These are phyloP conservation scores for Actinomortierella wolfii DNA, from an alignment of 371 early-diverging fungal species.

Conservation along the genomic window DNA sequence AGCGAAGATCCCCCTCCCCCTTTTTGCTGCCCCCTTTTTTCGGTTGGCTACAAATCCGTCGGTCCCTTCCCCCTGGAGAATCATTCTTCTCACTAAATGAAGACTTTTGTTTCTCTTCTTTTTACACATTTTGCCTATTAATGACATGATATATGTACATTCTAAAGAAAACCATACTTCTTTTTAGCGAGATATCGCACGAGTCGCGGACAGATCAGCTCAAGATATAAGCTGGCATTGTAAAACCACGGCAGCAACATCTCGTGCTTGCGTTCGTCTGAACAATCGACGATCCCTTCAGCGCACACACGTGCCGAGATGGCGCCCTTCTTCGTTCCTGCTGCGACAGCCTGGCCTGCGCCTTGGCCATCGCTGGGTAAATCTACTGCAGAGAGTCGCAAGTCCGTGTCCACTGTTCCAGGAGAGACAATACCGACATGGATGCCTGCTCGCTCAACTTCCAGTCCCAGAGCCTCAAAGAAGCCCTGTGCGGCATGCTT, in stretches of 20 bases:
- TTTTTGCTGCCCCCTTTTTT: too few relatives aligned
- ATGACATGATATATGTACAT: too few relatives aligned
- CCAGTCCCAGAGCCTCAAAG: conserved; percentile 84
- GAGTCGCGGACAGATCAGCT: conserved; percentile 61
- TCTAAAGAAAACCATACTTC: conserved; percentile 61
- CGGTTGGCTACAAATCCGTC: too few relatives aligned
- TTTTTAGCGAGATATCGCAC: conserved; percentile 71
- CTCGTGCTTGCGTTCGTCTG: conserved; percentile 61
- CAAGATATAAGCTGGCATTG: conserved; percentile 53
- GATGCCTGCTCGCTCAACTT: conserved; percentile 60
- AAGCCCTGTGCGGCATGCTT: conserved; percentile 89
- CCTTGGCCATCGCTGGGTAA: conserved; percentile 7
- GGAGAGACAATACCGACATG: conserved; percentile 75
- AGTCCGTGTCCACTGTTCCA: conserved; percentile 78
- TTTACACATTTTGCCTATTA: too few relatives aligned
- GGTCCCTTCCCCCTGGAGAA: too few relatives aligned
- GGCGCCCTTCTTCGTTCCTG: conserved; percentile 67
- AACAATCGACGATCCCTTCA: conserved; percentile 61
- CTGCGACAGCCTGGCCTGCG: conserved; percentile 14
- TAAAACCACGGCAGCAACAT: conserved; percentile 71
- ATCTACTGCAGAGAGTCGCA: conserved; percentile 76
- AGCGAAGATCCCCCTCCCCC: too few relatives aligned
- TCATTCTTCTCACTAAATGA: too few relatives aligned
- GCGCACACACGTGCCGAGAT: conserved; percentile 66
- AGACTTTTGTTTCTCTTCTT: too few relatives aligned